These are phyloP conservation scores for Fusarium sarcochroum DNA, from an alignment of 2,329 filamentous ascomycete genomes.

Conservation along the genomic window DNA sequence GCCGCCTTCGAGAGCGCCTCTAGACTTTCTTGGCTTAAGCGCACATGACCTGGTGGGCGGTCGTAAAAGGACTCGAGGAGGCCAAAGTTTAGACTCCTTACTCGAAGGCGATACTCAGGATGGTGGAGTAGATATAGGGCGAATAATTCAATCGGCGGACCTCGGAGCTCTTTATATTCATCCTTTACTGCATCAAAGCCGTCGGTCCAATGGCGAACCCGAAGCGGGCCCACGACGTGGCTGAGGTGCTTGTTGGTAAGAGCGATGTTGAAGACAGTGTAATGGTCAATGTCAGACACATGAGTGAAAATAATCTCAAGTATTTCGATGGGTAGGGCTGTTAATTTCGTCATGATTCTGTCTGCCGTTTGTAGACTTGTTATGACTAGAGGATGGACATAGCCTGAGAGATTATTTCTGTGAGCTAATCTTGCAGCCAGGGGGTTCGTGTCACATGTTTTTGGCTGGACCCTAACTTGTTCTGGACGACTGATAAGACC, in stretches of 20 bases:
- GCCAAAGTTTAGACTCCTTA: neutral
- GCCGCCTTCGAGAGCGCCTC: neutral
- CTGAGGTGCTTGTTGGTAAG: neutral
- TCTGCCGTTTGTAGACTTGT: neutral
- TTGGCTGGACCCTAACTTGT: too few species aligned
- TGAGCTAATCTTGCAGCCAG: neutral
- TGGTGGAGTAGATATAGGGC: neutral
- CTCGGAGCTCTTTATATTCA: neutral
- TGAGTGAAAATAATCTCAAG: neutral
- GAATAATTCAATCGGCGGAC: neutral
- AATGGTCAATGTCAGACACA: neutral
- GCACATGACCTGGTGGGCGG: fast-evolving
- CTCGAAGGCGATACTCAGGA: conserved; percentile 7
- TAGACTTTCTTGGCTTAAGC: neutral
- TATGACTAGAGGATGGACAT: neutral
- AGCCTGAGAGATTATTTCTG: neutral
- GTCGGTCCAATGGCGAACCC: neutral
- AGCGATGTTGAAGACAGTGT: neutral
- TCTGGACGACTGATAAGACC: too few species aligned
- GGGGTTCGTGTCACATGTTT: too few species aligned
- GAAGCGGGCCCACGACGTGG: neutral
- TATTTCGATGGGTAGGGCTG: neutral
- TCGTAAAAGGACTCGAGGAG: fast-evolving
- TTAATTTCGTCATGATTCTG: neutral
- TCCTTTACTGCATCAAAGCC: neutral